Conservation (phyloP, 208 protist species). For the Leishmania tarentolae region DNA sequence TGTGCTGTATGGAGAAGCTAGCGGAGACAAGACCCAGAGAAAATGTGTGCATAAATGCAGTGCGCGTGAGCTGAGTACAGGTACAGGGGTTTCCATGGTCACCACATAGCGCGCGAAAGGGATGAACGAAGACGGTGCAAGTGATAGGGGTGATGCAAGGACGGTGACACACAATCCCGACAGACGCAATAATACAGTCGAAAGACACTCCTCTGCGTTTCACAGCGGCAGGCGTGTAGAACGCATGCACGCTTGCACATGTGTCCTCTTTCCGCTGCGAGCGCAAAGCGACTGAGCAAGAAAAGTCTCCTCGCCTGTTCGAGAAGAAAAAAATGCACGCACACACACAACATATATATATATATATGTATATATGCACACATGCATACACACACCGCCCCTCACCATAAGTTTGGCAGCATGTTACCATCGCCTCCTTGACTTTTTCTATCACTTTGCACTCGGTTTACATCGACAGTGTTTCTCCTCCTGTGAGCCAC, state of each 20-base stretch:
- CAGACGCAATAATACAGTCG: background rate
- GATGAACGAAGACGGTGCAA: background rate
- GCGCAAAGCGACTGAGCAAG: background rate
- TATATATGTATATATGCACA: too few species aligned
- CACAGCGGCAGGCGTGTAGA: background rate
- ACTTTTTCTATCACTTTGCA: background rate
- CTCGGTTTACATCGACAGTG: slow-evolving; percentile 10
- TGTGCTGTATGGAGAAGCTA: too few species aligned
- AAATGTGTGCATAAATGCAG: background rate
- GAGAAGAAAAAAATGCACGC: background rate
- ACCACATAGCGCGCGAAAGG: background rate
- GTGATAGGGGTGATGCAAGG: background rate
- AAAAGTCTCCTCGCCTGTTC: background rate
- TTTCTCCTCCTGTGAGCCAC: background rate
- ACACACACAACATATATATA: too few species aligned
- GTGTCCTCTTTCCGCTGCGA: background rate
- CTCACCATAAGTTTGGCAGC: background rate
- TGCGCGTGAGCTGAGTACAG: background rate
- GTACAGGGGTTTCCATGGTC: background rate
- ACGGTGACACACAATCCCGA: background rate
- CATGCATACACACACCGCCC: background rate
- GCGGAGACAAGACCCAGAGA: background rate
- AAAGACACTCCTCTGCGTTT: background rate
- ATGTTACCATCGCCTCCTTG: background rate
- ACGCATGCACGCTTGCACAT: background rate